These are phyloP conservation scores for Rhinocladiella similis DNA, from an alignment of 2,329 filamentous ascomycete species.

Conservation along the genomic window DNA sequence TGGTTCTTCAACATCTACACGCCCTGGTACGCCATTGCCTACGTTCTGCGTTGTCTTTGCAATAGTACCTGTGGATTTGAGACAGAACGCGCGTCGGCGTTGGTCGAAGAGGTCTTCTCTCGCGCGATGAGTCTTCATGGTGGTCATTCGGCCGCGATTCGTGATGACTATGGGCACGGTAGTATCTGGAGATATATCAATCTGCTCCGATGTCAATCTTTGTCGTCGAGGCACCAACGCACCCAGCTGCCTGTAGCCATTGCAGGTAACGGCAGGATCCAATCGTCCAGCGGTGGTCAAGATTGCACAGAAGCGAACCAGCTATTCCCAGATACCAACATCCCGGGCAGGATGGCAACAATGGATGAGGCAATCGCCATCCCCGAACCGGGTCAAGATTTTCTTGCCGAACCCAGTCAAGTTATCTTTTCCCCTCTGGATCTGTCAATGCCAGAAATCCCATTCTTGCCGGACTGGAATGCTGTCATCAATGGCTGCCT, in stretches of 20 bases:
- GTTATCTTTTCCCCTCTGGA: slow-evolving; percentile 17
- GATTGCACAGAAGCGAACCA: background rate
- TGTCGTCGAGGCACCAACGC: background rate
- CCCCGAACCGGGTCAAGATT: background rate
- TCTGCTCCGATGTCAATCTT: background rate
- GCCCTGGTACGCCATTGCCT: slow-evolving; percentile 8
- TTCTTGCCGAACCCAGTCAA: slow-evolving; percentile 9
- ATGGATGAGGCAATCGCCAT: background rate
- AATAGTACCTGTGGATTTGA: background rate
- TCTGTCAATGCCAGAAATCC: slow-evolving; percentile 21
- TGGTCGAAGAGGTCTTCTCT: slow-evolving; percentile 3
- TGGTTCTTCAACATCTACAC: slow-evolving; percentile 12
- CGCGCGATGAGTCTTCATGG: background rate
- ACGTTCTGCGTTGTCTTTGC: slow-evolving; percentile 9
- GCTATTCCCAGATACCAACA: background rate
- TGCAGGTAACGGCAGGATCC: background rate
- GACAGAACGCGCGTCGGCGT: slow-evolving; percentile 2
- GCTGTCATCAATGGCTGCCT: slow-evolving; percentile 8
- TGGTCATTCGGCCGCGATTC: background rate
- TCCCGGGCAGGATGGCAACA: background rate
- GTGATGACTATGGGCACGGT: background rate
- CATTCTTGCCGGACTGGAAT: slow-evolving; percentile 27
- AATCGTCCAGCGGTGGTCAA: background rate
- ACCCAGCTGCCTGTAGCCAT: background rate
- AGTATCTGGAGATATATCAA: background rate